Evolutionary conservation across 208 protist species (phyloP).

Genomic region (Kentomonas sorsogonicus): DNA sequence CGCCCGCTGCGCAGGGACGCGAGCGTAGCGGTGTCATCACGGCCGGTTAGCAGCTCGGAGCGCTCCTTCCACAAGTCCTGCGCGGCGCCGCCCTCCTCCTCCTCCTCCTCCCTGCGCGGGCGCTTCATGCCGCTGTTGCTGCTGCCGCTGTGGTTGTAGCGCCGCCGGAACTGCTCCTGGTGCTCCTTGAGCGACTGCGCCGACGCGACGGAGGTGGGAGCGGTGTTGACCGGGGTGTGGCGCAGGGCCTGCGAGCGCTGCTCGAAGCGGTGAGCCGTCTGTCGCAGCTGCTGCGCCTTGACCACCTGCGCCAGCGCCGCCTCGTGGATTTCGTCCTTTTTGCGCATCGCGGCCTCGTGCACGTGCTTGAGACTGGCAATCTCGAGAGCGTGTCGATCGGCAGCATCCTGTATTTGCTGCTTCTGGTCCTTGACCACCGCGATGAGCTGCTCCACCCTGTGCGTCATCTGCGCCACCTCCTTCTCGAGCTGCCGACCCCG

Average conservation of each 20-base stretch:
- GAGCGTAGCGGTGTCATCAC: too few species aligned
- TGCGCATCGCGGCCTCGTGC: conserved; percentile 32
- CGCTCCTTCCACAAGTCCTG: background rate
- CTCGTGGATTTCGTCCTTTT: conserved; percentile 47
- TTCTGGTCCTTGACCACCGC: conserved; percentile 37
- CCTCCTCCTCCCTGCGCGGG: conserved; percentile 17
- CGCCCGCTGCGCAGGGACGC: conserved; percentile 8
- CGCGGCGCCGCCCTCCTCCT: conserved; percentile 9
- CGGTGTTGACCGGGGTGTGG: conserved; percentile 9
- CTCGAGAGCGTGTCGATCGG: conserved; percentile 38
- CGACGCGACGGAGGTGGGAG: background rate
- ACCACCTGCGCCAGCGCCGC: conserved; percentile 43
- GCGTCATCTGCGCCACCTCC: conserved; percentile 29
- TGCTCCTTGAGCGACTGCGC: background rate
- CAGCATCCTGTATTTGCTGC: conserved; percentile 25
- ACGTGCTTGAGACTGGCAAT: conserved; percentile 33
- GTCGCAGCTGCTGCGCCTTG: conserved; percentile 36
- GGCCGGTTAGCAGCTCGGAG: too few species aligned
- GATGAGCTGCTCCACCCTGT: conserved; percentile 41
- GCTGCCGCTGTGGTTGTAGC: background rate
- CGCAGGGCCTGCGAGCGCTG: conserved; percentile 6
- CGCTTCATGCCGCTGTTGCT: conserved; percentile 27
- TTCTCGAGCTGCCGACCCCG: conserved; percentile 27
- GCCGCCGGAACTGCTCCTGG: background rate
- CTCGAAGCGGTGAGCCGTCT: conserved; percentile 34